phyloP scores from a whole-genome alignment of 116 monocot species.

The Papilionanthe hybrid region DNA sequence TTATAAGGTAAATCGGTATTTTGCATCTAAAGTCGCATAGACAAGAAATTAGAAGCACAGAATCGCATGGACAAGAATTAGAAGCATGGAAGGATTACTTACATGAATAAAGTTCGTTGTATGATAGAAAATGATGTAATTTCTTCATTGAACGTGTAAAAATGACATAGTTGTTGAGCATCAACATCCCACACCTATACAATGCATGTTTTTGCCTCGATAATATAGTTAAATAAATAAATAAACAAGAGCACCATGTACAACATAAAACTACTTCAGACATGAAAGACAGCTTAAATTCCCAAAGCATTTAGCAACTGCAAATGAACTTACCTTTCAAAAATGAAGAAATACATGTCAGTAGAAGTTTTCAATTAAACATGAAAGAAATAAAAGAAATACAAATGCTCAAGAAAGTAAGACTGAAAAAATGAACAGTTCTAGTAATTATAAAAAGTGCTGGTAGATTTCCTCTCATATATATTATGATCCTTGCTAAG shows the following conservation, averaged over 20 bases:
- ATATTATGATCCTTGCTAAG: background rate
- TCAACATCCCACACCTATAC: slow-evolving; percentile 80
- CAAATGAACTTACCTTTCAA: background rate
- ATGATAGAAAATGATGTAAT: slow-evolving; percentile 65
- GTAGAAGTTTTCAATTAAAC: background rate
- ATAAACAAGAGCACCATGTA: background rate
- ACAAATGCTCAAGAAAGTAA: background rate
- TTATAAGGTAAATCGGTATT: background rate
- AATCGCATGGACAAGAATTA: background rate
- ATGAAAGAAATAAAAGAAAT: background rate
- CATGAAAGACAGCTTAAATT: background rate
- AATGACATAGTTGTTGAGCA: slow-evolving; percentile 36
- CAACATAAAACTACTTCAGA: background rate
- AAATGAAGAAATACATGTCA: background rate
- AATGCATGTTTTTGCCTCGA: slow-evolving; percentile 3
- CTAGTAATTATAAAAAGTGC: background rate
- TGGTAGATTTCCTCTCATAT: background rate
- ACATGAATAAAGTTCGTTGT: slow-evolving; percentile 63
- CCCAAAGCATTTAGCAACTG: background rate
- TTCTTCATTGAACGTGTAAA: slow-evolving; percentile 49
- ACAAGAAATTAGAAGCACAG: background rate
- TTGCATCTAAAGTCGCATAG: background rate
- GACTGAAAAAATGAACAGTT: background rate
- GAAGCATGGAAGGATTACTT: slow-evolving; percentile 13
- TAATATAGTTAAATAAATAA: background rate